These are phyloP conservation scores for Amanita phalloides DNA, from an alignment of 768 basidiomycete species.

Conservation along the genomic window DNA sequence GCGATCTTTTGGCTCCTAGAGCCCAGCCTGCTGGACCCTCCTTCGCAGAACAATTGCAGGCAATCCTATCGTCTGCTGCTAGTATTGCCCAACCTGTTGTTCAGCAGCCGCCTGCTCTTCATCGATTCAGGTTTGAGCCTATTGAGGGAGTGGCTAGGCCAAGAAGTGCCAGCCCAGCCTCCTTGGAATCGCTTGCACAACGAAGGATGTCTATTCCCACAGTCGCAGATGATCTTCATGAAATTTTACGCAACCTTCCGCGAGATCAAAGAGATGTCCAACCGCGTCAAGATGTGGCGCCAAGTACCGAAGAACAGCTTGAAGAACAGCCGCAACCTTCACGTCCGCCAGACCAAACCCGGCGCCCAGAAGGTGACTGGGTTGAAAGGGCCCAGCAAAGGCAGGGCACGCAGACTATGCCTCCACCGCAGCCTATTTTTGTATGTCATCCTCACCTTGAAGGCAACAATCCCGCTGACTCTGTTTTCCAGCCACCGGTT, in stretches of 20 bases:
- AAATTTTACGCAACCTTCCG: constrained; percentile 1
- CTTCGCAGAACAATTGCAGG: constrained; percentile 49
- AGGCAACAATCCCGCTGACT: not conserved
- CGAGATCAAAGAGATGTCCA: not conserved
- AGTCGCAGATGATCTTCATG: constrained; percentile 3
- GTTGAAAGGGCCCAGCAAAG: not conserved
- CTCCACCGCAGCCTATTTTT: constrained; percentile 17
- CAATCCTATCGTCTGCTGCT: constrained; percentile 41
- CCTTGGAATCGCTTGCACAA: constrained; percentile 16
- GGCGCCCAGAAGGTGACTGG: not conserved
- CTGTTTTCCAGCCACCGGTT: constrained; percentile 1
- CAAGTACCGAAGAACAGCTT: not conserved
- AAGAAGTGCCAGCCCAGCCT: constrained; percentile 27
- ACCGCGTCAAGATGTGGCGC: not conserved
- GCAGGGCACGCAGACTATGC: not conserved
- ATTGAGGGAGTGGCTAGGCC: constrained; percentile 21
- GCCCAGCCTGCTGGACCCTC: constrained; percentile 33
- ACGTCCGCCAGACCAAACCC: not conserved
- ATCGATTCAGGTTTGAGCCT: constrained; percentile 46
- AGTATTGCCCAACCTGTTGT: constrained; percentile 27
- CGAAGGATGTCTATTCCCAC: constrained; percentile 20
- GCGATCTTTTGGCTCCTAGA: not conserved
- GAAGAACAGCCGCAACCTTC: not conserved
- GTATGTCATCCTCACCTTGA: constrained; percentile 10
- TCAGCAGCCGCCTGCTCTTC: constrained; percentile 39